A percentile compares a stretch with the other conserved stretches of the same genome.
phyloP scores from a whole-genome alignment of 164 flowering plant species.

The Aristolochia fimbriata region DNA sequence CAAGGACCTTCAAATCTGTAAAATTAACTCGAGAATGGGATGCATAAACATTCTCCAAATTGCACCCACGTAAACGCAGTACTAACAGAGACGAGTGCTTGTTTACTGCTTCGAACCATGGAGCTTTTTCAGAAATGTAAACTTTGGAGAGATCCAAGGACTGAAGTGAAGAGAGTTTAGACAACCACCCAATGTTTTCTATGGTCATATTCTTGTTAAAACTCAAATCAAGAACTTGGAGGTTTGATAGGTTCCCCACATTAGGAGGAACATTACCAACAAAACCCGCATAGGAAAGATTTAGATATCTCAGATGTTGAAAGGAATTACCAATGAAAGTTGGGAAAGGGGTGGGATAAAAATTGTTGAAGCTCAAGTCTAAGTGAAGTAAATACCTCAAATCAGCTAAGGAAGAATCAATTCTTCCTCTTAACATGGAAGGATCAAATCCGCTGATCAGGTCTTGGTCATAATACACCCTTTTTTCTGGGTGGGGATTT shows the following conservation, averaged over 20 bases:
- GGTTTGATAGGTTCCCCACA: slow-evolving; percentile 3
- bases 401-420: not conserved
- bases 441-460: no score
- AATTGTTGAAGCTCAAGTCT: slow-evolving; percentile 3
- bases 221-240: not conserved
- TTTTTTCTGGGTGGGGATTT: not conserved
- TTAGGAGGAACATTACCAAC: not conserved
- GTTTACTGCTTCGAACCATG: not conserved
- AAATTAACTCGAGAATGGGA: not conserved
- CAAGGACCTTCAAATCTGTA: not conserved
- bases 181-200: not conserved
- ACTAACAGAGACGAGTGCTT: not conserved
- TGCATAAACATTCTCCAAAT: not conserved
- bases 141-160: not conserved
- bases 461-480: not conserved
- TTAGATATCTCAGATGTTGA: slow-evolving; percentile 1
- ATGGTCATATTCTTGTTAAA: not conserved
- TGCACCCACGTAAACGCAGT: not conserved
- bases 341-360: not conserved
- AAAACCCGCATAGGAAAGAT: not conserved
- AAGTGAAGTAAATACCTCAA: not conserved
- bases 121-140: not conserved
- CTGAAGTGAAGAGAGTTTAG: not conserved
- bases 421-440: no score
- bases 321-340: slow-evolving; percentile 5